Conservation (phyloP, 352 stramenopile species). For the Pythium grandisporangium region DNA sequence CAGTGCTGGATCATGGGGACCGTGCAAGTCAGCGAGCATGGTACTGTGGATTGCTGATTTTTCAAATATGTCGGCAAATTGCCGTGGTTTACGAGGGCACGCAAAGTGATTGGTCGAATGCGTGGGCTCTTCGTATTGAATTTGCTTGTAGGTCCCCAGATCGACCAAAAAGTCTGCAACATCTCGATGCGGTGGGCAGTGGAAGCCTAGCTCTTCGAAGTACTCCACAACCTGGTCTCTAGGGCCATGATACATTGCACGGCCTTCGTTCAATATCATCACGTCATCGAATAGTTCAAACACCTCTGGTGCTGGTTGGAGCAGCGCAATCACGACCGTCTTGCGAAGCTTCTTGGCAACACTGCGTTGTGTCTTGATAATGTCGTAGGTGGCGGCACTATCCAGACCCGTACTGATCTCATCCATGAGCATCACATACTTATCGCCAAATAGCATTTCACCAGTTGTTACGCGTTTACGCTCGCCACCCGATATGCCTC, state of each 20-base stretch:
- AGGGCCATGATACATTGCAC: slow-evolving; percentile 83
- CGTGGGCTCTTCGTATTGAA: slow-evolving; percentile 14
- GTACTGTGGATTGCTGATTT: slow-evolving; percentile 3
- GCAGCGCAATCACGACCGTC: slow-evolving; percentile 65
- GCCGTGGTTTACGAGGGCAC: not conserved
- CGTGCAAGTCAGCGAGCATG: slow-evolving; percentile 63
- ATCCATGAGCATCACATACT: slow-evolving; percentile 78
- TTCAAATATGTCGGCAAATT: slow-evolving; percentile 6
- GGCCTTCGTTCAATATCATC: slow-evolving; percentile 86
- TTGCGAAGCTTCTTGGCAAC: slow-evolving; percentile 39
- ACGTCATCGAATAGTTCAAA: slow-evolving; percentile 91
- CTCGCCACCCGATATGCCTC: slow-evolving; percentile 65
- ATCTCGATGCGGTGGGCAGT: slow-evolving; percentile 49
- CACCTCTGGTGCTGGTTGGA: slow-evolving; percentile 89
- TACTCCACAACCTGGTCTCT: slow-evolving; percentile 55
- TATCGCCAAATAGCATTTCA: slow-evolving; percentile 81
- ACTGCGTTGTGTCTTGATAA: slow-evolving; percentile 35
- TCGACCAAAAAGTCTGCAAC: slow-evolving; percentile 87
- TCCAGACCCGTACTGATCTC: slow-evolving; percentile 63
- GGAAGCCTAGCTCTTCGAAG: slow-evolving; percentile 67
- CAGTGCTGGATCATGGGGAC: slow-evolving; percentile 83
- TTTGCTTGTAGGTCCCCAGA: slow-evolving; percentile 28
- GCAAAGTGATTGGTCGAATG: not conserved
- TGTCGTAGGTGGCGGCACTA: slow-evolving; percentile 52
- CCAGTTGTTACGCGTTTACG: slow-evolving; percentile 67